A percentile compares a stretch with the other conserved stretches of the same genome.
These are phyloP conservation scores for Cryptococcus sp. DNA, from an alignment of 1,284 basidiomycete genomes.

Conservation along the genomic window DNA sequence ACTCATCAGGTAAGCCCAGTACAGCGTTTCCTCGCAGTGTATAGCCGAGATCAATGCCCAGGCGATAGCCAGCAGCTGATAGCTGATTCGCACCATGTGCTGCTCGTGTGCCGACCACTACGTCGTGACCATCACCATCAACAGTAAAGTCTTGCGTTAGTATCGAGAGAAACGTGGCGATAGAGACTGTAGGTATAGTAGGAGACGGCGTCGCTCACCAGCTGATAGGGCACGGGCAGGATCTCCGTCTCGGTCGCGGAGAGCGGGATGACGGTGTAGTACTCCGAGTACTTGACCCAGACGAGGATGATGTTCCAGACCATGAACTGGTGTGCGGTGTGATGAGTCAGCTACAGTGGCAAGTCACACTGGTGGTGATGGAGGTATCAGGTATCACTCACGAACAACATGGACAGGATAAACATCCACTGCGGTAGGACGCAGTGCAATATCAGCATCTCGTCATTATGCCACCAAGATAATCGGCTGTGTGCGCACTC, in stretches of 20 bases:
- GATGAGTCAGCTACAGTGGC: background rate
- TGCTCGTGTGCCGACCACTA: slow-evolving; percentile 28
- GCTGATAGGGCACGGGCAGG: slow-evolving; percentile 26
- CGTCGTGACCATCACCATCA: background rate
- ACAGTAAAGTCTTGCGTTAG: background rate
- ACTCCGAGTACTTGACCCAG: slow-evolving; percentile 33
- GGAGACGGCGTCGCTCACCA: slow-evolving; percentile 18
- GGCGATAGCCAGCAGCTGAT: slow-evolving; percentile 30
- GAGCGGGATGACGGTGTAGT: slow-evolving; percentile 26
- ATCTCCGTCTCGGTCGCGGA: slow-evolving; percentile 18
- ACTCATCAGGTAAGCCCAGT: slow-evolving; percentile 40
- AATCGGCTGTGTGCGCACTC: background rate
- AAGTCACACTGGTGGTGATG: too few relatives aligned
- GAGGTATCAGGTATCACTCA: slow-evolving; percentile 13
- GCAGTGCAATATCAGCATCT: background rate
- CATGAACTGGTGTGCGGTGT: slow-evolving; percentile 19
- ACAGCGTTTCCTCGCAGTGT: slow-evolving; percentile 42
- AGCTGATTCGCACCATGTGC: slow-evolving; percentile 21
- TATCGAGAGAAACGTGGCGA: background rate
- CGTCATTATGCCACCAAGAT: background rate
- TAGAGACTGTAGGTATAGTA: background rate
- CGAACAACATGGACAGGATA: slow-evolving; percentile 13
- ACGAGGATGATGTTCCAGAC: slow-evolving; percentile 29
- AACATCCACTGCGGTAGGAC: slow-evolving; percentile 23
- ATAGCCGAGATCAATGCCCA: slow-evolving; percentile 31